Evolutionary conservation across 176 grass and related monocot species (phyloP).

Genomic region (Phragmites australis): DNA sequence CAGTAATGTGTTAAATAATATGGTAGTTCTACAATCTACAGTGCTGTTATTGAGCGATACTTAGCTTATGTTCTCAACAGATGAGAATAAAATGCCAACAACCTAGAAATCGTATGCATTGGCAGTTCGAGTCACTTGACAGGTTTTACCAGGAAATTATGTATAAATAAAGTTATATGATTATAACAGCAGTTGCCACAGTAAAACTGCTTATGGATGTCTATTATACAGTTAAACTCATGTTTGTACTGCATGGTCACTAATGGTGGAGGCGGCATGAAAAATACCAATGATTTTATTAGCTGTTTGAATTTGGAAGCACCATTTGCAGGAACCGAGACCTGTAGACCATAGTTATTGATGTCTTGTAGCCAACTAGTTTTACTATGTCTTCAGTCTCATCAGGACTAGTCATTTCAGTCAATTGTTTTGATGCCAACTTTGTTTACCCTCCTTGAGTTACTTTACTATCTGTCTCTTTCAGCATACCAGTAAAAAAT

Average conservation of each 20-base stretch:
- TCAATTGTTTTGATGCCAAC: conserved; percentile 8
- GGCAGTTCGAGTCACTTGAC: not conserved
- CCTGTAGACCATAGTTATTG: not conserved
- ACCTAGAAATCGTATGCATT: conserved; percentile 7
- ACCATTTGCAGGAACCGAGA: not conserved
- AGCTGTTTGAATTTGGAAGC: not conserved
- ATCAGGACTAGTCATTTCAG: not conserved
- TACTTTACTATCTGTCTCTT: not conserved
- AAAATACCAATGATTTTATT: conserved; percentile 1
- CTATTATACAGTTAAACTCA: not conserved
- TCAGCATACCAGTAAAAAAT: not conserved
- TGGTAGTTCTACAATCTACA: not conserved
- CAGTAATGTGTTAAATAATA: not conserved
- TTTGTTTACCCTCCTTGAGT: conserved; percentile 1
- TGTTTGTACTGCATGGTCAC: not conserved
- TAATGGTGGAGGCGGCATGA: not conserved
- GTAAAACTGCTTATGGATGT: not conserved
- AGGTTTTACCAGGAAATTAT: not conserved
- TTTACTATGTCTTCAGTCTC: not conserved
- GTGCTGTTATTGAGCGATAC: not conserved
- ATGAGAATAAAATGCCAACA: not conserved
- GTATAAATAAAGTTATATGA: not conserved
- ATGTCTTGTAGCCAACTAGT: conserved; percentile 13
- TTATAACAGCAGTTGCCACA: not conserved
- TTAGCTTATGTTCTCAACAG: conserved; percentile 7